phyloP scores from a whole-genome alignment of 306 rosid species.

The Amphicarpaea edgeworthii region DNA sequence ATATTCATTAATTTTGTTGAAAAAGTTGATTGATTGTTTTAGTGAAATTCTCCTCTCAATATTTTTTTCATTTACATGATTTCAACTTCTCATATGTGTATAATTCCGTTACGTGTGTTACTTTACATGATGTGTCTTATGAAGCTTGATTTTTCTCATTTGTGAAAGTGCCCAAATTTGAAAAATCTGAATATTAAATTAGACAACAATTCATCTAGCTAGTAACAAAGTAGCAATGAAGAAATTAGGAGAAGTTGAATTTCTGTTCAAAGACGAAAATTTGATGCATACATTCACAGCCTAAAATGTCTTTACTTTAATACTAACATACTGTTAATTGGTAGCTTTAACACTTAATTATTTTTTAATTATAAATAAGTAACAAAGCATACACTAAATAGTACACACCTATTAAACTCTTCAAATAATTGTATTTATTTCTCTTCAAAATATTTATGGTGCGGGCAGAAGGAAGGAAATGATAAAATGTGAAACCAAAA shows the following conservation, averaged over 20 bases:
- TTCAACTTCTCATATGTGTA: too few species aligned
- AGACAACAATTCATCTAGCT: not conserved
- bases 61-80: too few species aligned
- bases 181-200: not conserved
- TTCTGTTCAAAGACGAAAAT: not conserved
- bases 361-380: too few species aligned
- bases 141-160: conserved; percentile 8
- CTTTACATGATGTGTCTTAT: not conserved
- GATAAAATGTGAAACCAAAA: conserved; percentile 2
- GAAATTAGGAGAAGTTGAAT: not conserved
- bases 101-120: not conserved
- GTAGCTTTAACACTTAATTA: too few species aligned
- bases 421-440: conserved; percentile 12
- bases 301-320: too few species aligned
- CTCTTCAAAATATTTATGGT: not conserved
- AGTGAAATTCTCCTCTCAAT: too few species aligned
- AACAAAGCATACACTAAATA: too few species aligned
- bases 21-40: too few species aligned
- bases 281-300: too few species aligned
- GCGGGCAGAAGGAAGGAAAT: not conserved
- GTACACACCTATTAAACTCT: not conserved
- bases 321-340: too few species aligned
- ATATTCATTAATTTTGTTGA: too few species aligned
- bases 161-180: not conserved
- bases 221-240: not conserved